A percentile compares a stretch with the other conserved stretches of the same genome.
Conservation (phyloP, 805 yeast genomes). For the Saccharomycopsis sp. region DNA sequence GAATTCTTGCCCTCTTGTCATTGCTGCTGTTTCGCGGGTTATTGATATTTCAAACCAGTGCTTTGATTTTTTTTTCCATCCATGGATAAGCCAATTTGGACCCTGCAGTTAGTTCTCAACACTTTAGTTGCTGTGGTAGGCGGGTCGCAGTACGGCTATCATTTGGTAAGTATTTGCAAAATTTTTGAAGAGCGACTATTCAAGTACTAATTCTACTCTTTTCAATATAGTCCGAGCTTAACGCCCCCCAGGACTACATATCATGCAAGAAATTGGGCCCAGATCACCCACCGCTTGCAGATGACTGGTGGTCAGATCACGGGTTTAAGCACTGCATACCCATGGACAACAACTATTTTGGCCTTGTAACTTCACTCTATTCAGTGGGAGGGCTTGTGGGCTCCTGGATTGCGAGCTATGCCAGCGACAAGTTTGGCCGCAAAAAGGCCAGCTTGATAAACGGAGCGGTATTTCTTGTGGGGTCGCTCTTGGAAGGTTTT, state of each 20-base stretch:
- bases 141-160: conserved; percentile 87
- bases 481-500: conserved; percentile 51
- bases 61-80: neutral
- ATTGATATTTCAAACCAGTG: too few species aligned
- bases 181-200: too few species aligned
- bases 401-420: conserved; percentile 55
- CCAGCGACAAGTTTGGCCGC: conserved; percentile 61
- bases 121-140: conserved; percentile 62
- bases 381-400: conserved; percentile 83
- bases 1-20: too few species aligned
- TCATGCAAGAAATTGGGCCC: conserved; percentile 47
- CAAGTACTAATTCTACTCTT: too few species aligned
- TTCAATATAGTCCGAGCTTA: conserved; percentile 65
- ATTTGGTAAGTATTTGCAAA: conserved; percentile 46
- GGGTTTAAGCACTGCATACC: conserved; percentile 39
- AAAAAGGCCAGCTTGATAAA: conserved; percentile 43
- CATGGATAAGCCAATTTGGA: conserved; percentile 28
- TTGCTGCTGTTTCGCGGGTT: too few species aligned
- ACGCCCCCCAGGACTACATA: conserved; percentile 73
- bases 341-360: conserved; percentile 49
- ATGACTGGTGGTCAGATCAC: conserved; percentile 29
- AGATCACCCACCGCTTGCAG: neutral
- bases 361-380: conserved; percentile 67
- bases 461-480: conserved; percentile 43
- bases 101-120: conserved; percentile 27